Conservation (phyloP, 2,329 filamentous ascomycete genomes). For the Erysiphe pulchra region DNA sequence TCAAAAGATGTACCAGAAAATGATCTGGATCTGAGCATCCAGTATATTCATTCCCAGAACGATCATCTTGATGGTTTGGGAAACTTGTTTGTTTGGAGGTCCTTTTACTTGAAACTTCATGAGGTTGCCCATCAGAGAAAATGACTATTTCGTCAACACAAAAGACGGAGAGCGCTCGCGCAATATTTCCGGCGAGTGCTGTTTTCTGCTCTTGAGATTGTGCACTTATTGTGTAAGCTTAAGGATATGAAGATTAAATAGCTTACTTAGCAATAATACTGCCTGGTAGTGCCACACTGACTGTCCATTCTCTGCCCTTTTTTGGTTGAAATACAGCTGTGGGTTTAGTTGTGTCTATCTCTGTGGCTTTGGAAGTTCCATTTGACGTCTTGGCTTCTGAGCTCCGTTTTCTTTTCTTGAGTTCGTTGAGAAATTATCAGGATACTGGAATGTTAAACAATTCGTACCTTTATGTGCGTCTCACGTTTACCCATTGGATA, state of each 20-base stretch:
- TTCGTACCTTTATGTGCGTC: conserved; percentile 10
- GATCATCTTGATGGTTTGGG: conserved; percentile 17
- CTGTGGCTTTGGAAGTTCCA: conserved; percentile 10
- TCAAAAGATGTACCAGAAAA: conserved; percentile 55
- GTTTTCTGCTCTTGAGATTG: conserved; percentile 39
- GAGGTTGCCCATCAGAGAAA: conserved; percentile 41
- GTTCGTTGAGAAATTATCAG: background rate
- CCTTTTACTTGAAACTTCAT: conserved; percentile 8
- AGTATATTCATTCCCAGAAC: conserved; percentile 24
- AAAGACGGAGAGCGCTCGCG: conserved; percentile 60
- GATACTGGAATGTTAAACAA: background rate
- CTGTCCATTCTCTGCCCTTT: conserved; percentile 39
- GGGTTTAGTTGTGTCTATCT: conserved; percentile 31
- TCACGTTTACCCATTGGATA: conserved; percentile 10
- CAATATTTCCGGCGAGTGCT: conserved; percentile 45
- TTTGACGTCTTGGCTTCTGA: conserved; percentile 8
- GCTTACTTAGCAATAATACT: conserved; percentile 50
- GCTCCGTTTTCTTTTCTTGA: conserved; percentile 13
- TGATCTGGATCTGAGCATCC: conserved; percentile 50
- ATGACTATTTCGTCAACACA: conserved; percentile 64
- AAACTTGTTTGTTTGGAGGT: conserved; percentile 6
- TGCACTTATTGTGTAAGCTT: conserved; percentile 5
- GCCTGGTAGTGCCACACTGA: conserved; percentile 55
- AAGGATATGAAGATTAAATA: background rate
- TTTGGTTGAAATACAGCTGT: conserved; percentile 41